Evolutionary conservation across 495 filamentous ascomycete species (phyloP), one percentile per base, ranked within the genome.

Genomic region (Tuber umbilicatum): DNA sequence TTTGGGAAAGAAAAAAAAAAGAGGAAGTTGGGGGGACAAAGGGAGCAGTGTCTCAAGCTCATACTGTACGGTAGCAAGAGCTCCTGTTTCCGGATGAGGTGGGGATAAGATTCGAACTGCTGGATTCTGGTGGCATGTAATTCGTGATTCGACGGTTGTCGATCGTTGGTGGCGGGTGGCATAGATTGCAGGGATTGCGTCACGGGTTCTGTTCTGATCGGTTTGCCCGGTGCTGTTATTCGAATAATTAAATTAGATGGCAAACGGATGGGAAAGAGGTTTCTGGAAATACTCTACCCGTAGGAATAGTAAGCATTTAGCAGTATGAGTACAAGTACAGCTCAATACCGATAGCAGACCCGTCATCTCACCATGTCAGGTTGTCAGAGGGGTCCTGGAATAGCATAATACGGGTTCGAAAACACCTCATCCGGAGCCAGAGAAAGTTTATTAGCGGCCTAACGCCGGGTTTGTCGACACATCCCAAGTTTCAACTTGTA

Each of bases 401-500:
- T 14, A 27, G 19, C 50, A 5, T 55, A 1, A 64, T 31, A 10
- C 55, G 55, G n/a, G 12, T 31, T 31, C 55, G 43, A 45, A 43
- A 70, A 27, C 69, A n/a, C n/a, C n/a, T n/a, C n/a, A 42, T 70
- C 69, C 19, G 43, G 38, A 43, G 31, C 37, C 21, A 12, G 37
- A 38, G 37, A 39, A 45, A 70, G 39, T 70, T 70, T 70, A 12
- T 69, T 4, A 55, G 47, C 47, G 19, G 47, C 23, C 23, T 6
- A 64, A 31, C 27, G 55, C 55, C 55, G 16, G 27, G 55, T 31
- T 64, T 64, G 3, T 64, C 55, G n/a, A 64, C 27, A 12, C n/a
- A 64, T 64, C 27, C 50, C 43, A 37, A 71, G 70, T 72, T 72
- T 72, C 70, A 55, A 71, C 38, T 71, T 71, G 40, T 31, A 43